Conservation (phyloP, 169 alveolate genomes). For the Plasmodium adleri region DNA sequence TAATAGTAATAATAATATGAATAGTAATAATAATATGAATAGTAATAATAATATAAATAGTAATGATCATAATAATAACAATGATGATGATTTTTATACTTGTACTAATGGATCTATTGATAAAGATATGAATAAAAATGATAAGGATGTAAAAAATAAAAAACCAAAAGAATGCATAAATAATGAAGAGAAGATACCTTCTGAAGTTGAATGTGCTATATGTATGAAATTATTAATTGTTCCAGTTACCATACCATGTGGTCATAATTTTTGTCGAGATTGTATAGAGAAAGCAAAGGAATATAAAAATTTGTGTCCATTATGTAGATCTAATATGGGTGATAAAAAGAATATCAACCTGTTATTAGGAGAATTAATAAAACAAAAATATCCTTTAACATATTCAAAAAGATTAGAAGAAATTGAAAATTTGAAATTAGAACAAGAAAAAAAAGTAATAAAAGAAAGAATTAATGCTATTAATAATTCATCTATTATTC, state of each 20-base stretch:
- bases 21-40: too few species aligned
- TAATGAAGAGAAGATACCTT: constrained; percentile 22
- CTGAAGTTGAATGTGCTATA: constrained; percentile 71
- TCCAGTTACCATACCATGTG: constrained; percentile 87
- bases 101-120: too few species aligned
- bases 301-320: constrained; percentile 76
- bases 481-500: constrained; percentile 65
- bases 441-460: constrained; percentile 38
- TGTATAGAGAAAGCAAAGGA: constrained; percentile 83
- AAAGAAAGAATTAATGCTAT: constrained; percentile 56
- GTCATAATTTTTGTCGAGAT: constrained; percentile 86
- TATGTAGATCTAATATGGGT: constrained; percentile 77
- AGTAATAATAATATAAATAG: too few species aligned
- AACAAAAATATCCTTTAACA: constrained; percentile 70
- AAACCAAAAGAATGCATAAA: background rate
- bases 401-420: constrained; percentile 67
- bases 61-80: too few species aligned
- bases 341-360: constrained; percentile 74
- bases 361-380: constrained; percentile 66
- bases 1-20: background rate
- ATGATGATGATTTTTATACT: too few species aligned
- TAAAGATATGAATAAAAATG: background rate
- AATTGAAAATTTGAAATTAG: constrained; percentile 43
- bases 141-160: background rate
- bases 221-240: constrained; percentile 82